A percentile compares a stretch with the other conserved stretches of the same genome.
Evolutionary conservation across 371 early-diverging fungal genomes (phyloP).

Genomic region (Mucor sp.): DNA sequence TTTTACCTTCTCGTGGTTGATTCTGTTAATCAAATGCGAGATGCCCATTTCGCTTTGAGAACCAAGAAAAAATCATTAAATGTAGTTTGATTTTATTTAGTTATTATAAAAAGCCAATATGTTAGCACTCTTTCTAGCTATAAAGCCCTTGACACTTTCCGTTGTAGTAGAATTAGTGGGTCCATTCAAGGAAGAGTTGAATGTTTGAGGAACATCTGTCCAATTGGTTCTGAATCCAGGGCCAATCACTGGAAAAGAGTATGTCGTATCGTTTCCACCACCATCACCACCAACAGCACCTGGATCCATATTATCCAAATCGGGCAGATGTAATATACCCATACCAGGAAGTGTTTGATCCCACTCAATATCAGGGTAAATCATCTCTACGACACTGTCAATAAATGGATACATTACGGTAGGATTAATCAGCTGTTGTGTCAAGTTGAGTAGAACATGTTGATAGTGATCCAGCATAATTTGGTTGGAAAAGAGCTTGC

Average conservation of each 20-base stretch:
- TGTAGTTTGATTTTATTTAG: background rate
- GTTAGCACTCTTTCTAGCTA: constrained; percentile 10
- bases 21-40: too few species aligned
- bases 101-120: constrained; percentile 12
- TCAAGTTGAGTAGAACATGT: constrained; percentile 11
- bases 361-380: constrained; percentile 23
- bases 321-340: background rate
- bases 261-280: background rate
- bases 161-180: background rate
- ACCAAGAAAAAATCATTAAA: too few species aligned
- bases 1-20: too few species aligned
- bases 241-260: background rate
- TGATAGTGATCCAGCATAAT: constrained; percentile 10
- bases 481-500: background rate
- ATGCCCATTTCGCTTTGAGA: too few species aligned
- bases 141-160: constrained; percentile 12
- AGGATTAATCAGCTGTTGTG: constrained; percentile 12
- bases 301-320: background rate
- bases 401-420: constrained; percentile 13
- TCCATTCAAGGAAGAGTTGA: constrained; percentile 4
- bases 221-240: background rate
- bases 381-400: constrained; percentile 20
- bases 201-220: background rate
- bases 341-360: constrained; percentile 11
- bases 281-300: background rate